phyloP scores from a whole-genome alignment of 2,329 filamentous ascomycete genomes.

The Ambrosiella cleistominuta region DNA sequence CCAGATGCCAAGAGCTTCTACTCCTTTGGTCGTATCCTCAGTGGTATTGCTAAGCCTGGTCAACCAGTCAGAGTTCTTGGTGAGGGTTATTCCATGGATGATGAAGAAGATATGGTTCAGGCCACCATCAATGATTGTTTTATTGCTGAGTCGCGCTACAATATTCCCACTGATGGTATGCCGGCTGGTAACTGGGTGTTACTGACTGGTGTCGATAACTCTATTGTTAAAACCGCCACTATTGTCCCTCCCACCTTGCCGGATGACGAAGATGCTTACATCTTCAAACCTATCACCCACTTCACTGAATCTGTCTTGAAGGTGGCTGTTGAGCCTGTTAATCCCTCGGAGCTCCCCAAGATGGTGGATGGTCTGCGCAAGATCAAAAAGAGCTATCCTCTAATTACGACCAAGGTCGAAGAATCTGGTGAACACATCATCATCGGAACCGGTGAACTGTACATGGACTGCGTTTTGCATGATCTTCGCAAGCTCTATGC shows the following conservation, averaged over 20 bases:
- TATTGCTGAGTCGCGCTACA: slow-evolving; percentile 85
- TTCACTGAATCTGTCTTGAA: slow-evolving; percentile 98
- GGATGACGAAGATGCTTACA: slow-evolving; percentile 81
- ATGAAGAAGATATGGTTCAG: slow-evolving; percentile 90
- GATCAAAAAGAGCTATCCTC: slow-evolving; percentile 93
- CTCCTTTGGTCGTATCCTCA: slow-evolving; percentile 80
- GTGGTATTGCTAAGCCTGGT: slow-evolving; percentile 69
- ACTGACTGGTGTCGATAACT: slow-evolving; percentile 88
- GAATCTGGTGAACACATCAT: slow-evolving; percentile 94
- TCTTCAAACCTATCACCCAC: slow-evolving; percentile 83
- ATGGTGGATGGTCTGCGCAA: slow-evolving; percentile 95
- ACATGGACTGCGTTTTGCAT: slow-evolving; percentile 98
- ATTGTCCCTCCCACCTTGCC: slow-evolving; percentile 65
- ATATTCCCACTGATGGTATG: slow-evolving; percentile 75
- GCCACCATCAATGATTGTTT: slow-evolving; percentile 74
- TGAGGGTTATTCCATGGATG: slow-evolving; percentile 88
- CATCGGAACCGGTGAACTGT: slow-evolving; percentile 90
- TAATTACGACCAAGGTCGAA: slow-evolving; percentile 92
- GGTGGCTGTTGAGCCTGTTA: slow-evolving; percentile 93
- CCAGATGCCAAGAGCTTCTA: slow-evolving; percentile 81
- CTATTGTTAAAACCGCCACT: slow-evolving; percentile 93
- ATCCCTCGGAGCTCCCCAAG: slow-evolving; percentile 92
- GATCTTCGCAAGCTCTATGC: slow-evolving; percentile 86
- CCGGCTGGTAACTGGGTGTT: slow-evolving; percentile 88
- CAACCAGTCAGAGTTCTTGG: slow-evolving; percentile 79